These are phyloP conservation scores for Colletotrichum incanum DNA, from an alignment of 2,329 filamentous ascomycete genomes.

Conservation along the genomic window DNA sequence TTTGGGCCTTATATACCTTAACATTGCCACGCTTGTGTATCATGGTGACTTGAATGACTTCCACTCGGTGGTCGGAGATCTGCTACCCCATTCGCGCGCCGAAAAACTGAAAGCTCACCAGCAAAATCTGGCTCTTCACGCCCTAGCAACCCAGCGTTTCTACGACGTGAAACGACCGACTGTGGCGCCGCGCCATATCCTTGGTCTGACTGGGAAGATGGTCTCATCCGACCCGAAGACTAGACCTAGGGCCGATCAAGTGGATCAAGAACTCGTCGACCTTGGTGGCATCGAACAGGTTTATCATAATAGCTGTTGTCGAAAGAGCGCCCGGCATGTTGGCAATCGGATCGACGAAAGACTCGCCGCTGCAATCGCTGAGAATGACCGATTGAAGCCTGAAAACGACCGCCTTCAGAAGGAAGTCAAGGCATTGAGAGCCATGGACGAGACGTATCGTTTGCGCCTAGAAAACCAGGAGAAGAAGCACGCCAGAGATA, in stretches of 20 bases:
- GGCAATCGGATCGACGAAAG: conserved; percentile 57
- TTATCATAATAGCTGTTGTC: conserved; percentile 63
- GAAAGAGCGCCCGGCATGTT: conserved; percentile 54
- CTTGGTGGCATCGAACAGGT: conserved; percentile 64
- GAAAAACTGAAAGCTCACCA: conserved; percentile 55
- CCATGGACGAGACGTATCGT: conserved; percentile 59
- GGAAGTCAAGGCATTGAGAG: conserved; percentile 55
- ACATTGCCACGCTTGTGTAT: conserved; percentile 62
- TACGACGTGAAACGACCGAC: conserved; percentile 56
- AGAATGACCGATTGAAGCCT: conserved; percentile 48
- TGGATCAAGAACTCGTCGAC: conserved; percentile 59
- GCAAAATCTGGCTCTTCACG: conserved; percentile 53
- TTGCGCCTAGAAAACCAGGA: conserved; percentile 55
- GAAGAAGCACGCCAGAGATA: conserved; percentile 52
- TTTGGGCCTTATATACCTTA: conserved; percentile 62
- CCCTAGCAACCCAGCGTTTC: conserved; percentile 56
- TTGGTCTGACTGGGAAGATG: conserved; percentile 57
- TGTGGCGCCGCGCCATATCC: conserved; percentile 58
- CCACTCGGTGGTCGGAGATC: conserved; percentile 48
- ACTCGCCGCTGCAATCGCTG: conserved; percentile 44
- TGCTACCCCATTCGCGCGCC: conserved; percentile 52
- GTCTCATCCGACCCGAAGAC: conserved; percentile 50
- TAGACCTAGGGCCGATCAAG: conserved; percentile 54
- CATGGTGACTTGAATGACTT: conserved; percentile 57
- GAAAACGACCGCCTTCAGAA: conserved; percentile 54